Conservation (phyloP, 78 protist genomes). For the Dictyostelium purpureum region DNA sequence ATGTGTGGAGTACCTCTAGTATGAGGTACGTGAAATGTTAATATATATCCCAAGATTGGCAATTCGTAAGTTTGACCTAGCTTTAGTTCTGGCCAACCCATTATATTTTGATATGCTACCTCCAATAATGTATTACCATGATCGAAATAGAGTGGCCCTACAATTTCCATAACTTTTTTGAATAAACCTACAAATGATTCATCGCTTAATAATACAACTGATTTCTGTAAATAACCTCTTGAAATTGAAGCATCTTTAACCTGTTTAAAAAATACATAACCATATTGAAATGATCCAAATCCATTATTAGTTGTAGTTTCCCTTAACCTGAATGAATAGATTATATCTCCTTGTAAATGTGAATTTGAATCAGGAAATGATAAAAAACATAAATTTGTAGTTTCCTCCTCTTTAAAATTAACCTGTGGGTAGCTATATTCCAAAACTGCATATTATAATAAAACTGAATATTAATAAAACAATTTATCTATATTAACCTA, state of each 20-base stretch:
- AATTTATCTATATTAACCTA: too few species aligned
- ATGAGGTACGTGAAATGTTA: constrained; percentile 73
- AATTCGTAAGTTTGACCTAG: constrained; percentile 57
- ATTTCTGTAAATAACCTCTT: constrained; percentile 85
- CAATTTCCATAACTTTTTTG: constrained; percentile 62
- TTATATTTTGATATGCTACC: constrained; percentile 63
- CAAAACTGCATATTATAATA: constrained; percentile 16
- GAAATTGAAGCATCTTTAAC: constrained; percentile 40
- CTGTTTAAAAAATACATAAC: constrained; percentile 78
- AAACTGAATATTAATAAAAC: too few species aligned
- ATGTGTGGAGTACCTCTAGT: constrained; percentile 70
- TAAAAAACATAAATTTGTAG: constrained; percentile 47
- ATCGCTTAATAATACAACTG: constrained; percentile 75
- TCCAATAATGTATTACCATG: constrained; percentile 74
- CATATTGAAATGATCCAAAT: constrained; percentile 28
- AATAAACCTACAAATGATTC: constrained; percentile 74
- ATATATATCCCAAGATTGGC: constrained; percentile 54
- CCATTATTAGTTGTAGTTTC: constrained; percentile 3
- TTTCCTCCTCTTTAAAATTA: constrained; percentile 38
- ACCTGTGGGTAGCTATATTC: constrained; percentile 61
- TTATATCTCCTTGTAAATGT: constrained; percentile 77
- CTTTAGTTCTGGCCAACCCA: constrained; percentile 58
- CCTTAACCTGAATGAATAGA: constrained; percentile 73
- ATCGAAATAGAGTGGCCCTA: constrained; percentile 79
- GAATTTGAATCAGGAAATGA: constrained; percentile 88